Evolutionary conservation across 306 rosid genomes (phyloP), one percentile per base, ranked within the genome.

Genomic region (Morella rubra): DNA sequence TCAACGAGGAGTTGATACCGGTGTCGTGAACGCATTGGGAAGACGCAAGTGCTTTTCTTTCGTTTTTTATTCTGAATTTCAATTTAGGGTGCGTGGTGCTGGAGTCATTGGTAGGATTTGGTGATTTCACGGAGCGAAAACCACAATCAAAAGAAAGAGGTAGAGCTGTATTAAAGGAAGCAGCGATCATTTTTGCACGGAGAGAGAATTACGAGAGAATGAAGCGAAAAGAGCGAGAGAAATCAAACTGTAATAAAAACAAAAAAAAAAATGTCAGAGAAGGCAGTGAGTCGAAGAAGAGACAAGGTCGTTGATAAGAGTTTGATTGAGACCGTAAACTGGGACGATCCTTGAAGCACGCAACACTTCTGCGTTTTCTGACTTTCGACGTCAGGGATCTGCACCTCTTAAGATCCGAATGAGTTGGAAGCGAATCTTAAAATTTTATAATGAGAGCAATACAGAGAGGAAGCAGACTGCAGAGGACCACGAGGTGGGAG

Each of bases 161-260:
- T 20, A 14, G 44, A 12, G 69, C 24, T 14, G 53, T 67, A 24
- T n/a, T 27, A 1, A 76, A 60, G 16, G 74, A 15, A 4, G 64
- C 37, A 60, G 67, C 40, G 66, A 44, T 72, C 88, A 85, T 85
- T 79, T 81, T 85, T 74, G 78, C 78, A 37, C 5, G 32, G 74
- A 71, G 40, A 71, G 79, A 76, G 76, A 76, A 71, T 18, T 20
- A 69, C 0, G 46, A 16, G 68, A 71, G 40, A 74, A 16, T 49
- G 73, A 37, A 47, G 44, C 46, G 45, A 53, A 45, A n/a, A 69
- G 45, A 55, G 14, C 19, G 13, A 9, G 32, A 16, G n/a, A 42
- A 18, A 12, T 22, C 22, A 37, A 44, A 46, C 22, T 5, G 56
- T 6, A 11, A 49, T 18, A 45, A 69, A n/a, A n/a, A 46, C 2